Conservation (phyloP, 495 filamentous ascomycete species). For the Platismatia glauca region DNA sequence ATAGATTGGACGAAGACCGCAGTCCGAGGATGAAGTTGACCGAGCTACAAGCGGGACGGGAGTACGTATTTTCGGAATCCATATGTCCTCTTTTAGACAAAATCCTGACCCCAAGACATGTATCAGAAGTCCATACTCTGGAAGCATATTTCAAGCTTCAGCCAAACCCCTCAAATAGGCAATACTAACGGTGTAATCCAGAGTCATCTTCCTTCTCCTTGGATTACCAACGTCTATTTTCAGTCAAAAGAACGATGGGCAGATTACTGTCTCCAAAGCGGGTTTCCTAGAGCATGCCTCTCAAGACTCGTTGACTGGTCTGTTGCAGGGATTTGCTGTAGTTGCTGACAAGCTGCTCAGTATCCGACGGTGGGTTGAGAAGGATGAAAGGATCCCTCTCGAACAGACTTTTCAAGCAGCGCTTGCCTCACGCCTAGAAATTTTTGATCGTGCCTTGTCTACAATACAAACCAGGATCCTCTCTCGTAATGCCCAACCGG, state of each 20-base stretch:
- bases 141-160: too few relatives aligned
- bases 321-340: conserved; percentile 36
- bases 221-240: conserved; percentile 72
- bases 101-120: too few relatives aligned
- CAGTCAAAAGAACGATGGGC: conserved; percentile 32
- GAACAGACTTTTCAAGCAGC: conserved; percentile 49
- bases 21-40: conserved; percentile 41
- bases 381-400: conserved; percentile 36
- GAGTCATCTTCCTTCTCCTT: conserved; percentile 70
- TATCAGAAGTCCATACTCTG: too few relatives aligned
- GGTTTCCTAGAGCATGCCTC: conserved; percentile 37
- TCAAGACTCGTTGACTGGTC: conserved; percentile 29
- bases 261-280: conserved; percentile 31
- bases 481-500: conserved; percentile 24
- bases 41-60: conserved; percentile 66
- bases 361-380: conserved; percentile 38
- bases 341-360: conserved; percentile 40
- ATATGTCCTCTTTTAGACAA: too few relatives aligned
- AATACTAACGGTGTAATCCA: too few relatives aligned
- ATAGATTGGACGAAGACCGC: conserved; percentile 30
- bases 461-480: conserved; percentile 38
- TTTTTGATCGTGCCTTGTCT: conserved; percentile 40
- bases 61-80: too few relatives aligned
- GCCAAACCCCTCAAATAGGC: too few relatives aligned
- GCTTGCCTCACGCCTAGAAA: conserved; percentile 33